Evolutionary conservation across 805 yeast genomes (phyloP), one percentile per base, ranked within the genome.

Genomic region (Barnettozyma californica): DNA sequence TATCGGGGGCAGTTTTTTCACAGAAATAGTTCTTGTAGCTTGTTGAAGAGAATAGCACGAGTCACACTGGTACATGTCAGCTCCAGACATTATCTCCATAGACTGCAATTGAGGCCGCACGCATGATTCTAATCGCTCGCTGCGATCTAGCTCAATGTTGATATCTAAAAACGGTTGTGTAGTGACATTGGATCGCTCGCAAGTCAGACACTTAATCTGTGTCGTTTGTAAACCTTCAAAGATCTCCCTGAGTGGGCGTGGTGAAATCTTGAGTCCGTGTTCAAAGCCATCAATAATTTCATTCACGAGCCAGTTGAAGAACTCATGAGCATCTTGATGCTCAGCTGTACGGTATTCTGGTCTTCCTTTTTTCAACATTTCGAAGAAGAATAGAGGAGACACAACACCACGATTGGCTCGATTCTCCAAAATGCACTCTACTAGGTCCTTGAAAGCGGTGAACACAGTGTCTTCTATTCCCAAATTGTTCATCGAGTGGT

Each of bases 291-390:
- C 79, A 44, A 86, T 70, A 16, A 85, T 74, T 53, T 87, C 90
- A 65, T 94, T 94, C 46, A 94, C 71, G 56, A 91, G 64, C 61
- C 87, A 91, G 64, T 91, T 92, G 62, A 91, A 75, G 66, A 94
- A 94, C 68, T 94, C 99, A 67, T 94, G 99, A 5, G 98, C 97
- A 71, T 94, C 99, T 63, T 94, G 99, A 64, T 94, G 99, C 96
- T 90, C 91, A 39, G 87, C 82, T 49, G 89, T 84, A 53, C 96
- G 74, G 65, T 94, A 94, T 58, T 92, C 70, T 57, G 83, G 87
- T 63, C 92, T 94, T 55, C 87, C 91, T 48, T 77, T 77, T 64
- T 89, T 92, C 47, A 92, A 70, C 46, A 84, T 83, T 41, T 81
- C 84, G 40, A 94, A 78, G 43, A 94, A 76, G 56, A 78, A 76